These are phyloP conservation scores for Hygrophorus russula DNA, from an alignment of 768 basidiomycete species.

Conservation along the genomic window DNA sequence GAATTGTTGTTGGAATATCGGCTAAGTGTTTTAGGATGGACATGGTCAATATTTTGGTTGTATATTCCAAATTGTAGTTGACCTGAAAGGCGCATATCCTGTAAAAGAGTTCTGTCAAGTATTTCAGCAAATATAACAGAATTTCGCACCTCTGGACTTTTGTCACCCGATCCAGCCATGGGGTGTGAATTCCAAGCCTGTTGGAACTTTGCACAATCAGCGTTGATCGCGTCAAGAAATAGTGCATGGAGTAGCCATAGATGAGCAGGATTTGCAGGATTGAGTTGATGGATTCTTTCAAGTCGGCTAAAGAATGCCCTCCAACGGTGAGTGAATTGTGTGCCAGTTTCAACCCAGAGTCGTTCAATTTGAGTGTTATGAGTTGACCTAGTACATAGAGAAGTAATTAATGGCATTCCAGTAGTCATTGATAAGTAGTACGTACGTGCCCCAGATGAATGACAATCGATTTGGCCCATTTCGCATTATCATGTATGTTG, in stretches of 20 bases:
- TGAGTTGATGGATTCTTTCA: slow-evolving; percentile 22
- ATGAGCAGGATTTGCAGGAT: slow-evolving; percentile 20
- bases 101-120: too few species aligned
- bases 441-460: slow-evolving; percentile 22
- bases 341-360: too few species aligned
- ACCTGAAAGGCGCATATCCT: too few species aligned
- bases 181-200: slow-evolving; percentile 29
- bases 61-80: too few species aligned
- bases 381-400: slow-evolving; percentile 18
- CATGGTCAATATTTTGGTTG: too few species aligned
- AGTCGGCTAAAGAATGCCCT: slow-evolving; percentile 27
- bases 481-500: slow-evolving; percentile 22
- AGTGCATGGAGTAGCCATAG: slow-evolving; percentile 33
- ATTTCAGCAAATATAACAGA: too few species aligned
- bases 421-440: background rate
- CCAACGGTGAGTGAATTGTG: slow-evolving; percentile 28
- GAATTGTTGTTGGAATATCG: too few species aligned
- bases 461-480: slow-evolving; percentile 18
- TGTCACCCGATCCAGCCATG: slow-evolving; percentile 17
- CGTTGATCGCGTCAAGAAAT: slow-evolving; percentile 26
- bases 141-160: slow-evolving; percentile 11
- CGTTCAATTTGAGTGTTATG: slow-evolving; percentile 32
- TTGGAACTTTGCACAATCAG: slow-evolving; percentile 23
- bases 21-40: too few species aligned
- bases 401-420: background rate